Percentiles rank a stretch among this genome's conserved stretches.
These are phyloP conservation scores for Fusarium verrucosum DNA, from an alignment of 2,329 filamentous ascomycete genomes.

Conservation along the genomic window DNA sequence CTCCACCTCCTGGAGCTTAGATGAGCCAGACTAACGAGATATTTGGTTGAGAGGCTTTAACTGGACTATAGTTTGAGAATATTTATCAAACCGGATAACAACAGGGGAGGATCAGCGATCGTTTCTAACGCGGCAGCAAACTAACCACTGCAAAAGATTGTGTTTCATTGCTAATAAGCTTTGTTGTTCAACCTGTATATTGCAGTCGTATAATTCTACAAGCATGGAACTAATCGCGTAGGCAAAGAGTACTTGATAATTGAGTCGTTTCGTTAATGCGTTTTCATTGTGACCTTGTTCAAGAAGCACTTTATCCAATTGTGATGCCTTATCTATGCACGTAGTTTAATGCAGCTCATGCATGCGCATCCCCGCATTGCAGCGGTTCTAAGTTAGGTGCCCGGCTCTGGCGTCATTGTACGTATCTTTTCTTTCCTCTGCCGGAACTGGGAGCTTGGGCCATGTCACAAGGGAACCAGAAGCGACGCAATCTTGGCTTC, in stretches of 20 bases:
- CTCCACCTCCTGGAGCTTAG: conserved; percentile 65
- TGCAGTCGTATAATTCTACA: conserved; percentile 22
- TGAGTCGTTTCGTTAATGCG: conserved; percentile 22
- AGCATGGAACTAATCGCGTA: conserved; percentile 42
- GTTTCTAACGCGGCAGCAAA: conserved; percentile 30
- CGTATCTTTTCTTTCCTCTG: conserved; percentile 13
- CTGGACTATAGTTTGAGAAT: conserved; percentile 6
- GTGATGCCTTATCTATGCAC: conserved; percentile 28
- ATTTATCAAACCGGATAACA: conserved; percentile 1
- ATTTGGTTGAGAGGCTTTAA: neutral
- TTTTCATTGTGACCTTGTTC: neutral
- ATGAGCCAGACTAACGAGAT: conserved; percentile 26
- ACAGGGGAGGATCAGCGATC: conserved; percentile 8
- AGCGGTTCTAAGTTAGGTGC: neutral
- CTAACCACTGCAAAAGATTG: conserved; percentile 31
- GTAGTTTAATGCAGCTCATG: conserved; percentile 34
- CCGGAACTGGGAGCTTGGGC: conserved; percentile 38
- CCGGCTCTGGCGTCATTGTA: conserved; percentile 33
- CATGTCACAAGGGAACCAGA: conserved; percentile 41
- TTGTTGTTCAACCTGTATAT: conserved; percentile 10
- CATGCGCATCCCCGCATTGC: conserved; percentile 35
- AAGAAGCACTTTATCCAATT: neutral
- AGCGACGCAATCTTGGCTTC: conserved; percentile 8
- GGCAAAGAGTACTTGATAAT: conserved; percentile 38
- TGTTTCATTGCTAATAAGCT: conserved; percentile 12